Evolutionary conservation across 352 stramenopile genomes (phyloP), one percentile per base, ranked within the genome.

Genomic region (Phytophthora cryptogea): DNA sequence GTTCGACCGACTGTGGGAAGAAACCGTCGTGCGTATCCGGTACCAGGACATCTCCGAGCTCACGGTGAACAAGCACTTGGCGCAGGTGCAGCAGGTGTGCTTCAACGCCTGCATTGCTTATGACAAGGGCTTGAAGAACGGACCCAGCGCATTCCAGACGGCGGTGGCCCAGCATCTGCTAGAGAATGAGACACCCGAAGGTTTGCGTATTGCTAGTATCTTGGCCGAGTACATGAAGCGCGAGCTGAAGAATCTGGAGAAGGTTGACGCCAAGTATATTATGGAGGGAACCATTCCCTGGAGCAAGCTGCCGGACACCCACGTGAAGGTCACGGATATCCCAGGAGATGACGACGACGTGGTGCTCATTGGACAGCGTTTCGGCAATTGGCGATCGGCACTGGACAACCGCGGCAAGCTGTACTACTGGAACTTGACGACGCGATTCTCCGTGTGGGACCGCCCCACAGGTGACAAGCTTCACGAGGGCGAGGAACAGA

Each of bases 1-100:
- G 50, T 99, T 99, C 73, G 94, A 98, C 63, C 91, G 95, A 16
- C 84, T 99, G 16, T 99, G 96, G 96, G 93, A 98, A 57, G 95
- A 99, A 68, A 98, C 94, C 0, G 74, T 85, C 14, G 82, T 95
- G 59, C 89, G 96, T 17, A 98, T 99, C 59, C 90, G 96, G 13
- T 86, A 84, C 46, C 70, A 91, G 65, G 90, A 97, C 49, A 92
- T 99, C 17, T 94, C 92, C 26, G 95, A 98, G 72, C 69, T 98
- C 26, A 97, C 93, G 2, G 92, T 99, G 23, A 98, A 98, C 78
- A 98, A 98, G 77, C 94, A 98, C 65, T 68, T 99, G 28, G 89
- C 91, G 8, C 84, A 98, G 67, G 95, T 98, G 42, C 96, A 99
- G 69, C 94, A 98, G 68, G 78, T 94, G 40, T 97, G 92, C 59